Conservation (phyloP, 2,329 filamentous ascomycete species). For the Albifimbria verrucaria region DNA sequence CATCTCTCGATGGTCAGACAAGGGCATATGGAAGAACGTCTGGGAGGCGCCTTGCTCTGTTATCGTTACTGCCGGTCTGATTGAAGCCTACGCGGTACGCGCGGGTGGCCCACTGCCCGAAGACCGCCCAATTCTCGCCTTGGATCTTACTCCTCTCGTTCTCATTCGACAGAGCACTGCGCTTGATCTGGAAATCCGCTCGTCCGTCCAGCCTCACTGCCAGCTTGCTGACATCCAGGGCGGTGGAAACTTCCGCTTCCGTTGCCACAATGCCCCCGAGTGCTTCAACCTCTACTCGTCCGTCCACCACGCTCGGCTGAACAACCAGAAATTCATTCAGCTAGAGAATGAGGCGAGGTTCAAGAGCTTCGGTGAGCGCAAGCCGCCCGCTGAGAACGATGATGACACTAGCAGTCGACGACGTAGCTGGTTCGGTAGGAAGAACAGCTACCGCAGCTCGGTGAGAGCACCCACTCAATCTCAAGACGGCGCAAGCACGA, state of each 20-base stretch:
- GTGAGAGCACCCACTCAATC: constrained; percentile 62
- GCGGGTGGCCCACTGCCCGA: constrained; percentile 23
- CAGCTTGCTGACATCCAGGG: constrained; percentile 62
- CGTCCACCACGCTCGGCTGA: constrained; percentile 84
- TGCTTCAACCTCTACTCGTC: constrained; percentile 80
- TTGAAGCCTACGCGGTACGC: constrained; percentile 51
- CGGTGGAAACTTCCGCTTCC: constrained; percentile 81
- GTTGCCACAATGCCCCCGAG: constrained; percentile 71
- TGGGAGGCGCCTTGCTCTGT: constrained; percentile 50
- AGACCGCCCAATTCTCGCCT: constrained; percentile 54
- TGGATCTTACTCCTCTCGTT: constrained; percentile 89
- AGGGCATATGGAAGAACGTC: constrained; percentile 59
- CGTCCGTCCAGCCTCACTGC: constrained; percentile 71
- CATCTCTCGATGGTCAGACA: constrained; percentile 62
- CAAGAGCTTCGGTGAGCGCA: constrained; percentile 66
- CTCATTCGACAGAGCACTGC: constrained; percentile 87
- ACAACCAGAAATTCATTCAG: constrained; percentile 83
- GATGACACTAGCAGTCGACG: constrained; percentile 43
- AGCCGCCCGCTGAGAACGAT: constrained; percentile 46
- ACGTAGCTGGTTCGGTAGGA: constrained; percentile 59
- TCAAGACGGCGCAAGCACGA: constrained; percentile 71
- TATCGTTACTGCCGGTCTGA: constrained; percentile 53
- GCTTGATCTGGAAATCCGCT: constrained; percentile 90
- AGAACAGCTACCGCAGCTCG: constrained; percentile 63
- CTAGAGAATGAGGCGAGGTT: constrained; percentile 64